Base-by-base conservation (phyloP, 441 rosid genomes). In the Kokia cookei region DNA sequence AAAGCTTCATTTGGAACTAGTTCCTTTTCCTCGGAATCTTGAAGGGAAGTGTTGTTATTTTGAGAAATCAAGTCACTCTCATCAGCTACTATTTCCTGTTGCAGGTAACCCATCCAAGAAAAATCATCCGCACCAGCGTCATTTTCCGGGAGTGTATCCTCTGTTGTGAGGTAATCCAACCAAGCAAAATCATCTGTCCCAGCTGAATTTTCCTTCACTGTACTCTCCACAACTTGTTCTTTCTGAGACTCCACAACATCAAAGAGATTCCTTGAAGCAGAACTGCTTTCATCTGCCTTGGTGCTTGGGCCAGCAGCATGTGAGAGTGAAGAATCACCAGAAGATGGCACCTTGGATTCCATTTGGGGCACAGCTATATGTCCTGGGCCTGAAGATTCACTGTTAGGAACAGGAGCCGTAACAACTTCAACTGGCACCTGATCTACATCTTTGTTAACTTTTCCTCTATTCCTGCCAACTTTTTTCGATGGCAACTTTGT, bases 401-500 rank as follows among this genome's bases (percentile, higher is more conserved):
- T 65, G 73, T 80, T 48, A 7, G 75, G 62, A 66, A 82, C 76
- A 27, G 81, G 51, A 13, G 79, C 85, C n/a, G 86, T 73, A 67
- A 58, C 65, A 70, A 77, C 77, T 51, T 80, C 82, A 40, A 53
- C 74, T 62, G 84, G 78, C 66, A 50, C 61, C 24, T 79, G 40
- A 77, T 85, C 86, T 60, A 81, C 67, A 73, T 73, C 86, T 83
- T 80, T 86, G 82, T 74, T 80, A 53, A 72, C 74, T 78, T 90
- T 91, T 60, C 86, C 79, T 65, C 78, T 82, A 79, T 67, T 47
- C 82, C 72, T 87, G 22, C 84, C 80, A 77, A 66, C 84, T 83
- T 79, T 87, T 78, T 89, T 93, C n/a, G 93, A 93, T 26, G 87
- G 88, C 71, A 82, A 73, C 82, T 91, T 92, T 62, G 88, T 76